These are phyloP conservation scores for Fusarium abutilonis DNA, from an alignment of 2,329 filamentous ascomycete species.

Conservation along the genomic window DNA sequence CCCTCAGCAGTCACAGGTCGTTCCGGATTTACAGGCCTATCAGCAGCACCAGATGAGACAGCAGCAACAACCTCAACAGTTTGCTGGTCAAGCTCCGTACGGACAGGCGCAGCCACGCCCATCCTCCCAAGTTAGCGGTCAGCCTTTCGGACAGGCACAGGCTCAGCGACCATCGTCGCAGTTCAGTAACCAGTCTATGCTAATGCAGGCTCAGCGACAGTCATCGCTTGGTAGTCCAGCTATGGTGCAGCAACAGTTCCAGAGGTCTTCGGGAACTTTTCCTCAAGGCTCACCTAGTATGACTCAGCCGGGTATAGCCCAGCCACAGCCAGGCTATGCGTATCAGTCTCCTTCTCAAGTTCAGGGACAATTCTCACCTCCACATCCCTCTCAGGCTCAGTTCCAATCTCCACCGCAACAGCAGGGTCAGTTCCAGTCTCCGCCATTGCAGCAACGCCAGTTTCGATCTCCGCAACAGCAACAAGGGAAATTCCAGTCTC, in stretches of 20 bases:
- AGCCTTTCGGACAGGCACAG: constrained; percentile 27
- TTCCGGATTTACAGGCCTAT: constrained; percentile 25
- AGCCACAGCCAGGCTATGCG: constrained; percentile 14
- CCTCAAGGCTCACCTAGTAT: constrained; percentile 8
- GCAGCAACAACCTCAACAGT: constrained; percentile 9
- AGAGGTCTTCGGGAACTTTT: constrained; percentile 10
- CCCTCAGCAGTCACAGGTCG: constrained; percentile 36
- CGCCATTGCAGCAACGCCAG: constrained; percentile 12
- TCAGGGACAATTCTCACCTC: constrained; percentile 3
- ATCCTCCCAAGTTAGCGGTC: constrained; percentile 22
- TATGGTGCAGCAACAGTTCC: constrained; percentile 33
- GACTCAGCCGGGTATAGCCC: constrained; percentile 14
- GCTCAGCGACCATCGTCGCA: constrained; percentile 28
- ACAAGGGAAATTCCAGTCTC: not conserved
- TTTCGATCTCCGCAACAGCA: constrained; percentile 3
- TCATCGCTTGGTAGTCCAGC: constrained; percentile 27
- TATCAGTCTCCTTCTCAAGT: constrained; percentile 24
- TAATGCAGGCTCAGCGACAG: constrained; percentile 32
- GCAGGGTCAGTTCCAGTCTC: constrained; percentile 9
- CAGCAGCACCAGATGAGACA: constrained; percentile 36
- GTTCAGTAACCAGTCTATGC: constrained; percentile 24
- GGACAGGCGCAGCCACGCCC: constrained; percentile 22
- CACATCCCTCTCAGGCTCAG: not conserved
- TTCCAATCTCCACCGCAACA: not conserved
- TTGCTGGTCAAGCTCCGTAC: constrained; percentile 14